phyloP scores from a whole-genome alignment of 1,284 basidiomycete genomes.

The Tranzscheliella williamsii region DNA sequence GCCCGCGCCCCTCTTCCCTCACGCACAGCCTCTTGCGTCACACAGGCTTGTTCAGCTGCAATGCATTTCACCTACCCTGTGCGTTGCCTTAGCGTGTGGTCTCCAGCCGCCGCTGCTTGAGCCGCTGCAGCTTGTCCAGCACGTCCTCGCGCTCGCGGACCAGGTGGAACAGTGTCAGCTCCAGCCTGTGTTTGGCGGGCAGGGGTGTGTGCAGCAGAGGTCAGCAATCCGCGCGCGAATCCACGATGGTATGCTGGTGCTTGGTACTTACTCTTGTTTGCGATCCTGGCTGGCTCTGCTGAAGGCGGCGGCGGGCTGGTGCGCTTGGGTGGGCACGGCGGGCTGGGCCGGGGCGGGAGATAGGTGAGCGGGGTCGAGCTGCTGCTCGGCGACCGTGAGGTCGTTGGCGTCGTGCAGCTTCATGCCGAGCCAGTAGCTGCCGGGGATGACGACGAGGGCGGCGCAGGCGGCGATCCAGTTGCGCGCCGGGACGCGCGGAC shows the following conservation, averaged over 20 bases:
- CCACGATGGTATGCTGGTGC: background rate
- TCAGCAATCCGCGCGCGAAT: no score
- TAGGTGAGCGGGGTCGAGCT: constrained; percentile 1
- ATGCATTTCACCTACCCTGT: no score
- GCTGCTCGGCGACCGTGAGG: background rate
- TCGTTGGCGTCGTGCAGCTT: constrained; percentile 23
- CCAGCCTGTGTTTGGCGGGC: constrained; percentile 1
- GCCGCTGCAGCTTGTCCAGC: constrained; percentile 30
- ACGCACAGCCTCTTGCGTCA: no score
- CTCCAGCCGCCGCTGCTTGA: constrained; percentile 11
- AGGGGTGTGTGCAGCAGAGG: no score
- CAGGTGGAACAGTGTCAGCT: constrained; percentile 33
- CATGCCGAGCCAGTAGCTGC: constrained; percentile 26
- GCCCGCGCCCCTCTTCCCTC: no score
- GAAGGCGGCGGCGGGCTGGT: no score
- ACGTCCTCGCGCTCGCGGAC: constrained; percentile 37
- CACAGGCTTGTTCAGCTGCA: no score
- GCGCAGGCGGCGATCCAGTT: constrained; percentile 40
- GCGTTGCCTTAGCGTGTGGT: no score
- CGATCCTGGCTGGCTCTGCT: background rate
- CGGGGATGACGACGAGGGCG: constrained; percentile 25
- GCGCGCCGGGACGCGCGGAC: background rate
- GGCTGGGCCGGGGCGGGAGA: constrained; percentile 4
- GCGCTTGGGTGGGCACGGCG: background rate
- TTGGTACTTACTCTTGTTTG: constrained; percentile 7